Evolutionary conservation across 306 rosid species (phyloP).

Genomic region (Medicago lupulina): DNA sequence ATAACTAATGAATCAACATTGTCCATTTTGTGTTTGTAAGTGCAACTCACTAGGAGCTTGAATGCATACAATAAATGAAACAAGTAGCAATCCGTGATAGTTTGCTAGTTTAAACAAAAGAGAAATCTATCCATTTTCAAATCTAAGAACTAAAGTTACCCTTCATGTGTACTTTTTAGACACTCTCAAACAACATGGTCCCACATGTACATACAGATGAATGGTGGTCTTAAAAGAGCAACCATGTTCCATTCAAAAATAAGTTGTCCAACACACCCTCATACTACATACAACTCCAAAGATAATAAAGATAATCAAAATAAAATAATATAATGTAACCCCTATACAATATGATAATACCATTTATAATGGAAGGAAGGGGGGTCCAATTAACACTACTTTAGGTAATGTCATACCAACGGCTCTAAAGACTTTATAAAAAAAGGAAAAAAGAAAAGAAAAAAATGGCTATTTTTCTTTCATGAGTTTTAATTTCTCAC

Average conservation of each 20-base stretch:
- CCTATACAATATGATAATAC: slow-evolving; percentile 4
- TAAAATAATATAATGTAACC: not conserved
- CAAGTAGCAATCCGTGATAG: not conserved
- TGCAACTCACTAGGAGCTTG: too few relatives aligned
- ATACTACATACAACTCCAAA: not conserved
- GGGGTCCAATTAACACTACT: not conserved
- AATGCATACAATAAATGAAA: too few relatives aligned
- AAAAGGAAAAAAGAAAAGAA: not conserved
- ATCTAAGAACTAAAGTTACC: not conserved
- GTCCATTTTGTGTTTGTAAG: too few relatives aligned
- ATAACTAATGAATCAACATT: too few relatives aligned
- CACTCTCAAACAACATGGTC: slow-evolving; percentile 6
- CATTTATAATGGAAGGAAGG: not conserved
- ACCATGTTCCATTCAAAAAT: not conserved
- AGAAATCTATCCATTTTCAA: slow-evolving; percentile 24
- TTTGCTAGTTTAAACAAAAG: not conserved
- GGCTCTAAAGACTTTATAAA: slow-evolving; percentile 22
- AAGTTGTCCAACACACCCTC: not conserved
- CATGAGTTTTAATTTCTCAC: slow-evolving; percentile 18
- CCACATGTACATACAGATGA: slow-evolving; percentile 1
- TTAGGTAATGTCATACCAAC: slow-evolving; percentile 29
- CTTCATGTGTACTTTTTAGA: not conserved
- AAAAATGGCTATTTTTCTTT: slow-evolving; percentile 2
- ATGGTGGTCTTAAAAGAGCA: not conserved
- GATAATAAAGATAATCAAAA: not conserved